These are phyloP conservation scores for Podaxis rugospora DNA, from an alignment of 768 basidiomycete species.

Conservation along the genomic window DNA sequence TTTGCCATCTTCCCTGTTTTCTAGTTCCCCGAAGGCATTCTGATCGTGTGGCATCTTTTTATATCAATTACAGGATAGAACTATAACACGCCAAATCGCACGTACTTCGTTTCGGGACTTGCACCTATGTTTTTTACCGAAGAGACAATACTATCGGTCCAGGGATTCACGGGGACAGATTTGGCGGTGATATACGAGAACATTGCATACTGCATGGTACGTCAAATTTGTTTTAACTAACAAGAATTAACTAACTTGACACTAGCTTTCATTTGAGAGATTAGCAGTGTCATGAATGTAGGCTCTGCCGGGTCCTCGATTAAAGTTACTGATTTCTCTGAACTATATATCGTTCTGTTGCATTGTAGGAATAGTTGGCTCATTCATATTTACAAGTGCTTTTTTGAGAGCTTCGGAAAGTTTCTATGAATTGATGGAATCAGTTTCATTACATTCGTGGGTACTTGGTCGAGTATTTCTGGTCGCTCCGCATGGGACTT, in stretches of 20 bases:
- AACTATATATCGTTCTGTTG: not conserved
- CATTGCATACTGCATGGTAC: too few species aligned
- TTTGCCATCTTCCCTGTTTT: not conserved
- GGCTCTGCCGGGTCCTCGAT: constrained; percentile 2
- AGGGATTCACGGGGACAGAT: too few species aligned
- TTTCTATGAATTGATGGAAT: not conserved
- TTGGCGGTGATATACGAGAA: too few species aligned
- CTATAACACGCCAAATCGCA: too few species aligned
- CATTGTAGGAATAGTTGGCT: not conserved
- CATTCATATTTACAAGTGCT: too few species aligned
- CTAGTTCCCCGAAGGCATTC: not conserved
- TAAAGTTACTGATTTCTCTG: not conserved
- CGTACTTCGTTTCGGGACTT: too few species aligned
- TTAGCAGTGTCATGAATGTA: not conserved
- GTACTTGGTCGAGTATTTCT: too few species aligned
- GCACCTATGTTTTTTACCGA: too few species aligned
- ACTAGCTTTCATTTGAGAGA: not conserved
- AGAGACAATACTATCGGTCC: too few species aligned
- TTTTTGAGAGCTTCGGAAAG: not conserved
- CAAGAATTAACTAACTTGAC: not conserved
- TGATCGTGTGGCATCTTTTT: not conserved
- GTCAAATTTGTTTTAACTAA: too few species aligned
- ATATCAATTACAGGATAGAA: too few species aligned
- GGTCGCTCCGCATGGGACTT: too few species aligned
- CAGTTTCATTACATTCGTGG: not conserved